phyloP scores from a whole-genome alignment of 2,329 filamentous ascomycete species.

The Pezizomycotina sp. region DNA sequence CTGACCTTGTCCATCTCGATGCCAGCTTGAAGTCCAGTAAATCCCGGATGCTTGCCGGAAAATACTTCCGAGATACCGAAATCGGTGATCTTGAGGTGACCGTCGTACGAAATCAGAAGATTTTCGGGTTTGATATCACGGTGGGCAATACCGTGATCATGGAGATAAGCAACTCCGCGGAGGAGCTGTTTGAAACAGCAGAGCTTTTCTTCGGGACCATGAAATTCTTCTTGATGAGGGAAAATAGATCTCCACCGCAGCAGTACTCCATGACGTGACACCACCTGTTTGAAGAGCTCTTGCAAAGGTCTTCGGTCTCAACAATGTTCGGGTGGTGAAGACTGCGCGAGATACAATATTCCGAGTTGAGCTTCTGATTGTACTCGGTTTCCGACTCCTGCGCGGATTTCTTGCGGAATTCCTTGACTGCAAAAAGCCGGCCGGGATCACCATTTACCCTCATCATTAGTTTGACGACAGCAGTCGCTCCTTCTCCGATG shows the following conservation, averaged over 20 bases:
- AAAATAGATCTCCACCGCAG: conserved; percentile 62
- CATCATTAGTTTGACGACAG: conserved; percentile 65
- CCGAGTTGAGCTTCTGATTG: conserved; percentile 76
- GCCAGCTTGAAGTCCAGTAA: conserved; percentile 58
- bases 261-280: conserved; percentile 93
- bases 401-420: conserved; percentile 58
- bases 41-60: conserved; percentile 60
- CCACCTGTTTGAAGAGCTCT: conserved; percentile 52
- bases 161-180: conserved; percentile 66
- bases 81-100: conserved; percentile 77
- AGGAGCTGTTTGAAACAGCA: conserved; percentile 84
- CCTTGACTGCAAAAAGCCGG: conserved; percentile 70
- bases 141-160: conserved; percentile 71
- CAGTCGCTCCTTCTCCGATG: conserved; percentile 67
- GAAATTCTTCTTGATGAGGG: conserved; percentile 53
- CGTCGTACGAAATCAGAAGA: conserved; percentile 58
- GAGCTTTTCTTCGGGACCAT: conserved; percentile 51
- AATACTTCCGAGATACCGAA: conserved; percentile 85
- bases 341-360: conserved; percentile 75
- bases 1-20: conserved; percentile 54
- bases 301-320: conserved; percentile 60
- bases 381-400: conserved; percentile 59
- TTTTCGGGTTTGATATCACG: conserved; percentile 87
- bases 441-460: conserved; percentile 44
- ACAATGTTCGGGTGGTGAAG: conserved; percentile 77